Base-by-base conservation (phyloP, 2,329 filamentous ascomycete genomes). In the Cadophora sp. region DNA sequence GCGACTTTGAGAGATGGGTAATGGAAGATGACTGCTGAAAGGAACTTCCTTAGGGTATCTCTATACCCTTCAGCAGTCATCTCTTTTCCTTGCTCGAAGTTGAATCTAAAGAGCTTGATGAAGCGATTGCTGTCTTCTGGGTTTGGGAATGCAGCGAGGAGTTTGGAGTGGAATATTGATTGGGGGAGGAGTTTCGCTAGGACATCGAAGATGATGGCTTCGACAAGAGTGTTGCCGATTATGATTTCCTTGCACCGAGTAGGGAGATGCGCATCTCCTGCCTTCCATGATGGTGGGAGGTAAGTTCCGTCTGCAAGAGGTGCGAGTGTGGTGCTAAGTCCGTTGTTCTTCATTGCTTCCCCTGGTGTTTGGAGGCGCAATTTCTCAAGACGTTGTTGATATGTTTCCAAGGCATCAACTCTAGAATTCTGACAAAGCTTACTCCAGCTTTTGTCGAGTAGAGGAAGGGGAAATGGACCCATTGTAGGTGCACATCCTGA, bases 401-500 rank as follows among this genome's bases (percentile, higher is more conserved):
- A 39, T 1, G 55, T n/a, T 16, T 22, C 36, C 13, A 56, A 47
- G 16, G 51, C 18, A 1, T 59, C 20, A 11, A 61, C n/a, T n/a
- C 36, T 27, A 16, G 45, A 64, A 1, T 39, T 51, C 5, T 33
- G 5, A 20, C 60, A 48, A 16, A 68, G 51, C 5, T 58, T 56
- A n/a, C 64, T 45, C 66, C 66, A 68, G 8, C 50, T 59, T 20
- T 33, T 51, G 8, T 58, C 48, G 36, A 61, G 45, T 4, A 58
- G 5, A 24, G 36, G 16, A 1, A 55, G 41, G 1, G 66, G 62
- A 16, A 62, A 45, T 30, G 66, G 62, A 14, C 66, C 66, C 24
- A 68, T 59, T 4, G 50, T 60, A 9, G 66, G 63, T 4, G 53
- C 68, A 41, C 51, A 53, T 13, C 68, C 68, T 5, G 65, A 68